phyloP scores from a whole-genome alignment of 768 basidiomycete species.

The Aureoboletus auriporus region DNA sequence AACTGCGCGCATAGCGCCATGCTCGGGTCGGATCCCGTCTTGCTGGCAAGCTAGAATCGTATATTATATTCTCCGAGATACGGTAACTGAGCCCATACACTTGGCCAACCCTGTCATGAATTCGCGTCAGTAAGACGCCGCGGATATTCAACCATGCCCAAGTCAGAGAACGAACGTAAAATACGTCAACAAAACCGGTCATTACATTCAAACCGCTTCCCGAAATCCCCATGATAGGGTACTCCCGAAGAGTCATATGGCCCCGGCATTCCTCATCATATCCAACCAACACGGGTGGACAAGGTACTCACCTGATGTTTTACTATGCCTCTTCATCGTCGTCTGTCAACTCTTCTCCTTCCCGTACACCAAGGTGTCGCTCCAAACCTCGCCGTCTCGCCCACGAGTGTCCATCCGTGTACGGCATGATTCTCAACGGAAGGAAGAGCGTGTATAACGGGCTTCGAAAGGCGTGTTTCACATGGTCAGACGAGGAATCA shows the following conservation, averaged over 20 bases:
- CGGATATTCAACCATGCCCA: neutral
- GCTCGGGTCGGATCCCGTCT: too few species aligned
- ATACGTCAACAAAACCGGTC: constrained; percentile 16
- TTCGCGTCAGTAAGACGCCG: constrained; percentile 6
- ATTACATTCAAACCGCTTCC: constrained; percentile 22
- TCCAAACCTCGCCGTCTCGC: constrained; percentile 63
- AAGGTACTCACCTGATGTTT: constrained; percentile 3
- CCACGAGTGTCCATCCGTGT: constrained; percentile 83
- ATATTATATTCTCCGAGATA: too few species aligned
- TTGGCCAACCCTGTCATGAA: neutral
- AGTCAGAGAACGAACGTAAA: constrained; percentile 18
- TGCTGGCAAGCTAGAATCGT: too few species aligned
- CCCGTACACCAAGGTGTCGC: constrained; percentile 56
- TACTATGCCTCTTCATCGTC: constrained; percentile 40
- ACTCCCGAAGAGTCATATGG: constrained; percentile 72
- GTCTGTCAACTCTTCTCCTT: constrained; percentile 86
- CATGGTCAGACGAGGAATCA: neutral
- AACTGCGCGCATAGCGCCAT: too few species aligned
- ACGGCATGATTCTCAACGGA: constrained; percentile 75
- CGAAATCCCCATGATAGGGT: constrained; percentile 11
- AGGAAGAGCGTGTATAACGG: constrained; percentile 76
- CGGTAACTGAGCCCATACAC: too few species aligned
- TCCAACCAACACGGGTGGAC: neutral
- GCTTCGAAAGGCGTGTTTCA: constrained; percentile 35
- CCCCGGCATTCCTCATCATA: constrained; percentile 67